Conservation (phyloP, 441 rosid species). For the Theobroma grandiflorum region DNA sequence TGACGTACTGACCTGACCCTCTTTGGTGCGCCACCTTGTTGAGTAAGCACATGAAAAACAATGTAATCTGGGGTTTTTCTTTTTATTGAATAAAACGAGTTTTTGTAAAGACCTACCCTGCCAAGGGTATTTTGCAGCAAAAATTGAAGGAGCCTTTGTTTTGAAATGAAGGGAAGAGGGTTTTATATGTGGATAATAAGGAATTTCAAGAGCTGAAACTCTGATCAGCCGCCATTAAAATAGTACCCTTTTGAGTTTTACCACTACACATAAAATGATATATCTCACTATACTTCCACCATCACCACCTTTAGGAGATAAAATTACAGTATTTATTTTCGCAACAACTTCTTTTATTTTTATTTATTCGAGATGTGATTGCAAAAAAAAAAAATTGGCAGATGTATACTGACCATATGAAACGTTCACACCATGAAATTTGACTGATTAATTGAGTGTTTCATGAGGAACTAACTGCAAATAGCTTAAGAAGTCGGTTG, state of each 20-base stretch:
- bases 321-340: background rate
- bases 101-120: background rate
- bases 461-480: background rate
- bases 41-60: constrained; percentile 43
- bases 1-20: constrained; percentile 39
- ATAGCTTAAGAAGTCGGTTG: background rate
- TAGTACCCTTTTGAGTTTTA: constrained; percentile 14
- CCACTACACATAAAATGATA: background rate
- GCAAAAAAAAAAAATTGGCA: background rate
- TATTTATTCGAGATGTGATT: background rate
- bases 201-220: constrained; percentile 17
- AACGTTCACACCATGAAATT: constrained; percentile 23
- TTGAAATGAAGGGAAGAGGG: background rate
- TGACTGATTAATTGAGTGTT: background rate
- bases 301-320: background rate
- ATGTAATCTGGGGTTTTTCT: background rate
- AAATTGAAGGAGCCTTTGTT: background rate
- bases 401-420: background rate
- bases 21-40: constrained; percentile 61
- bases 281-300: background rate
- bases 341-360: background rate
- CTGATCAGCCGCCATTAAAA: constrained; percentile 32
- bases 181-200: constrained; percentile 27
- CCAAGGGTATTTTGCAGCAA: background rate
- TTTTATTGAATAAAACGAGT: background rate